Conservation (phyloP, 2,329 filamentous ascomycete genomes). For the Verticillium nonalfalfae region DNA sequence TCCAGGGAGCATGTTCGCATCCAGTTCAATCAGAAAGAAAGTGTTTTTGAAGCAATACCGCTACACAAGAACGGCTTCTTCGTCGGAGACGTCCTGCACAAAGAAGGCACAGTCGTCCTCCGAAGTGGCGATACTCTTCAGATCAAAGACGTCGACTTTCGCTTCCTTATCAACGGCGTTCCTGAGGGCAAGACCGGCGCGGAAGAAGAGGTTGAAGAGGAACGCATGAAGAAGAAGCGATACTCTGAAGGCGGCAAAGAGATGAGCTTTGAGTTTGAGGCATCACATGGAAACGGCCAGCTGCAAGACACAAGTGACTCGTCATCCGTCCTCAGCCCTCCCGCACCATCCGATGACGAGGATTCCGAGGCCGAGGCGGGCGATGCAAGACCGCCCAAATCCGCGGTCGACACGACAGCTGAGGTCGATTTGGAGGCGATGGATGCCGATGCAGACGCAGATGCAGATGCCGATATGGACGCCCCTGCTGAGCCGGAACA, state of each 20-base stretch:
- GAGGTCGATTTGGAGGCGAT: slow-evolving; percentile 21
- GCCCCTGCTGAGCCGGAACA: slow-evolving; percentile 17
- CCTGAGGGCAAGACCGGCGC: slow-evolving; percentile 50
- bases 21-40: slow-evolving; percentile 56
- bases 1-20: slow-evolving; percentile 71
- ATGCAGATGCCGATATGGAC: slow-evolving; percentile 16
- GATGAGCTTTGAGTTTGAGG: slow-evolving; percentile 70
- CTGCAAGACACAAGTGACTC: slow-evolving; percentile 51
- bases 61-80: slow-evolving; percentile 64
- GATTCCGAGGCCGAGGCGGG: slow-evolving; percentile 26
- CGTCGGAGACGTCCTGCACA: slow-evolving; percentile 54
- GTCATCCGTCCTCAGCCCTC: slow-evolving; percentile 36
- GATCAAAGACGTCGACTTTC: slow-evolving; percentile 64
- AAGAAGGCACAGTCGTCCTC: slow-evolving; percentile 49
- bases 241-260: slow-evolving; percentile 55
- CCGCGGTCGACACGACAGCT: slow-evolving; percentile 14
- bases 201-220: slow-evolving; percentile 47
- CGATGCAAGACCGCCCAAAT: slow-evolving; percentile 21
- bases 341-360: slow-evolving; percentile 30
- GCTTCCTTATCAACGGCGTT: slow-evolving; percentile 63
- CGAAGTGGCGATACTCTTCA: slow-evolving; percentile 61
- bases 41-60: slow-evolving; percentile 58
- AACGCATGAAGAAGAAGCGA: slow-evolving; percentile 37
- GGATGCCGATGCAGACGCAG: slow-evolving; percentile 18
- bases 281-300: slow-evolving; percentile 50